phyloP scores from a whole-genome alignment of 176 grass and related monocot species.

The bread wheat (Triticum aestivum) region IWGSC_CS_RefSeq_v2.1 NC_057797.1:619963094-619963593 shows the following conservation, averaged over 20 bases:
- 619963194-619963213: too few species aligned
- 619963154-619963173: too few species aligned
- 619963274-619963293: neutral
- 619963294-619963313: neutral
- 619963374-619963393: constrained; percentile 7
- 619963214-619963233: too few species aligned
- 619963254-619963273: too few species aligned
- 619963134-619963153: too few species aligned
- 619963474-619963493: constrained; percentile 6
- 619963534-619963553: neutral
- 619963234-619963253: too few species aligned
- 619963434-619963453: too few species aligned
- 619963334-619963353: constrained; percentile 31
- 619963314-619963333: neutral
- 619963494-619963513: neutral
- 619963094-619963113: too few species aligned
- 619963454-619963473: neutral
- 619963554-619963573: neutral
- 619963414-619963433: neutral
- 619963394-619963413: neutral
- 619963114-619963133: neutral
- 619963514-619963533: neutral
- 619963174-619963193: too few species aligned
- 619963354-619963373: constrained; percentile 5
- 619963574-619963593: neutral